These are phyloP conservation scores for Diplodia corticola DNA, from an alignment of 2,329 filamentous ascomycete genomes.

Conservation along the genomic window DNA sequence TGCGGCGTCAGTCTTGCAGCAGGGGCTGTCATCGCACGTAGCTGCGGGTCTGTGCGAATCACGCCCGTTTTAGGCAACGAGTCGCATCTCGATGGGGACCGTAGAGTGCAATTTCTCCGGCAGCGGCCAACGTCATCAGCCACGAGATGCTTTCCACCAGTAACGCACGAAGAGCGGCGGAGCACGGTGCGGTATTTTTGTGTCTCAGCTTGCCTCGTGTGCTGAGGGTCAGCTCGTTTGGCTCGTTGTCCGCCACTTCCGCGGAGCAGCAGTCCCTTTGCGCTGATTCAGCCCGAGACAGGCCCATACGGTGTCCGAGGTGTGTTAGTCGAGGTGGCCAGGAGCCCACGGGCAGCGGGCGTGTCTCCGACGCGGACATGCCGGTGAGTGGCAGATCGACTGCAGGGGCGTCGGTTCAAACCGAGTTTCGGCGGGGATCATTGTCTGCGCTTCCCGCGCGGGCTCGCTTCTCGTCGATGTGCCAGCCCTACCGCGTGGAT, in stretches of 20 bases:
- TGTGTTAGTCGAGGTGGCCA: not conserved
- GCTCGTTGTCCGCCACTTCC: not conserved
- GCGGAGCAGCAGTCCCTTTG: not conserved
- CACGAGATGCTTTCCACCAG: not conserved
- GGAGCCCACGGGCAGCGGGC: not conserved
- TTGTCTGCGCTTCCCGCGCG: conserved; percentile 20
- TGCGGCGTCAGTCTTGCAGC: conserved; percentile 1
- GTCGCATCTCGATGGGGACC: not conserved
- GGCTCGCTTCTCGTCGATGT: conserved; percentile 7
- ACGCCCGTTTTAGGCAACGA: not conserved
- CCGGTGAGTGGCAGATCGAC: conserved; percentile 10
- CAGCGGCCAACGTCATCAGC: not conserved
- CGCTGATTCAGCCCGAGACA: conserved; percentile 12
- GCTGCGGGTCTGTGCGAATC: conserved; percentile 9
- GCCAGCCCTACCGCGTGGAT: conserved; percentile 14
- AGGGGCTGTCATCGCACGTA: conserved; percentile 9
- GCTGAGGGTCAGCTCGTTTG: not conserved
- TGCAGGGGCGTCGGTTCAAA: conserved; percentile 9
- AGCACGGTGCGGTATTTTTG: not conserved
- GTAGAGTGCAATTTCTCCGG: not conserved
- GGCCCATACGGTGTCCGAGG: not conserved
- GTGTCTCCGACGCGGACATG: not conserved
- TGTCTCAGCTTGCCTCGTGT: not conserved
- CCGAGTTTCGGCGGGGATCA: conserved; percentile 15
- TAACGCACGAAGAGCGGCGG: not conserved